phyloP scores from a whole-genome alignment of 345 rosid genomes.

The Isatis tinctoria region DNA sequence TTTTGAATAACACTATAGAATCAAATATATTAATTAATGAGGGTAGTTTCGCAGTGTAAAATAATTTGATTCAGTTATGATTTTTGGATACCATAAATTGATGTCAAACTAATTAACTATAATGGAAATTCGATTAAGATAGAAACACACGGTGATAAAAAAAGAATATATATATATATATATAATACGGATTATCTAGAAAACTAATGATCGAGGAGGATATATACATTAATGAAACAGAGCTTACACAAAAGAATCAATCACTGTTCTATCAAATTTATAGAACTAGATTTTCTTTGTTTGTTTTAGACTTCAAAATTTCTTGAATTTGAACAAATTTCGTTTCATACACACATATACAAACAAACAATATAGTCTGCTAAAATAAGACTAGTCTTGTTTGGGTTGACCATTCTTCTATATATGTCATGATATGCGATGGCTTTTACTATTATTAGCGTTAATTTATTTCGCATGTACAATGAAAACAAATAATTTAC shows the following conservation, averaged over 20 bases:
- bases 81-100: not conserved
- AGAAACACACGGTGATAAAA: not conserved
- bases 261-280: not conserved
- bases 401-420: constrained; percentile 10
- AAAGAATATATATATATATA: not conserved
- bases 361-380: not conserved
- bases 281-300: not conserved
- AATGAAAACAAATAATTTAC: not conserved
- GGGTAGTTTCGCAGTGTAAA: not conserved
- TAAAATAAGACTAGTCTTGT: constrained; percentile 8
- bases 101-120: not conserved
- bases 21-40: not conserved
- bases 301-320: not conserved
- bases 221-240: not conserved
- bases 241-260: not conserved
- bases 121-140: not conserved
- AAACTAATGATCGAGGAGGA: not conserved
- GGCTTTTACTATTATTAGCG: constrained; percentile 5
- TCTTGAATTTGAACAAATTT: not conserved
- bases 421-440: not conserved
- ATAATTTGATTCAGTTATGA: not conserved
- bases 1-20: not conserved
- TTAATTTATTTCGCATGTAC: not conserved
- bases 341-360: not conserved
- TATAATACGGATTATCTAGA: not conserved